These are phyloP conservation scores for Heterobasidion annosum DNA, from an alignment of 1,284 basidiomycete genomes.

Conservation along the genomic window DNA sequence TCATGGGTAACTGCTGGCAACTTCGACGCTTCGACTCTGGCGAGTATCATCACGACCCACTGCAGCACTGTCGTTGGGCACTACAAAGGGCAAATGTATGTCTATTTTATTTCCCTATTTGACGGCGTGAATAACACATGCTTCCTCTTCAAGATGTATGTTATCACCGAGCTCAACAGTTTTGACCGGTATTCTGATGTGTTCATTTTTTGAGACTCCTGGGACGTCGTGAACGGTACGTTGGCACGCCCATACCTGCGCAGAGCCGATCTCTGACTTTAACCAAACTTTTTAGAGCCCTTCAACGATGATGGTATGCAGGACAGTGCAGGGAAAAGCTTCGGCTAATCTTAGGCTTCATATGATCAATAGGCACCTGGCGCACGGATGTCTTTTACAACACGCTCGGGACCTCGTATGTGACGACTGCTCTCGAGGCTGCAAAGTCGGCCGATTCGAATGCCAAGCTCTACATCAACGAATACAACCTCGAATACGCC, in stretches of 20 bases:
- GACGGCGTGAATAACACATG: no score
- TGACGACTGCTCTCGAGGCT: conserved; percentile 32
- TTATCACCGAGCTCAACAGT: no score
- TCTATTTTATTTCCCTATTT: not conserved
- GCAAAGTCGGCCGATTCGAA: conserved; percentile 36
- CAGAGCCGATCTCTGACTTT: not conserved
- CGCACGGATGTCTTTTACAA: conserved; percentile 37
- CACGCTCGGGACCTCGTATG: conserved; percentile 32
- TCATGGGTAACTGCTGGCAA: conserved; percentile 37
- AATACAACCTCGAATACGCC: conserved; percentile 41
- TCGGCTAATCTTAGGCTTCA: not conserved
- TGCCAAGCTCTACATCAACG: conserved; percentile 38
- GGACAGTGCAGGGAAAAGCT: no score
- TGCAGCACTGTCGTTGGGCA: conserved; percentile 36
- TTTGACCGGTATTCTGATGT: not conserved
- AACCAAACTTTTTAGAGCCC: conserved; percentile 23
- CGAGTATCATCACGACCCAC: conserved; percentile 35
- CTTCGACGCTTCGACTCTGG: conserved; percentile 32
- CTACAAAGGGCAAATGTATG: conserved; percentile 42
- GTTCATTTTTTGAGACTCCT: conserved; percentile 11
- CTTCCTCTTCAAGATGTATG: not conserved
- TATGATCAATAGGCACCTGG: conserved; percentile 26
- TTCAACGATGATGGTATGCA: conserved; percentile 42
- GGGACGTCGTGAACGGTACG: conserved; percentile 31
- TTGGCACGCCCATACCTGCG: not conserved